Evolutionary conservation across 805 yeast genomes (phyloP).

Genomic region (Suhomyces sp.): DNA sequence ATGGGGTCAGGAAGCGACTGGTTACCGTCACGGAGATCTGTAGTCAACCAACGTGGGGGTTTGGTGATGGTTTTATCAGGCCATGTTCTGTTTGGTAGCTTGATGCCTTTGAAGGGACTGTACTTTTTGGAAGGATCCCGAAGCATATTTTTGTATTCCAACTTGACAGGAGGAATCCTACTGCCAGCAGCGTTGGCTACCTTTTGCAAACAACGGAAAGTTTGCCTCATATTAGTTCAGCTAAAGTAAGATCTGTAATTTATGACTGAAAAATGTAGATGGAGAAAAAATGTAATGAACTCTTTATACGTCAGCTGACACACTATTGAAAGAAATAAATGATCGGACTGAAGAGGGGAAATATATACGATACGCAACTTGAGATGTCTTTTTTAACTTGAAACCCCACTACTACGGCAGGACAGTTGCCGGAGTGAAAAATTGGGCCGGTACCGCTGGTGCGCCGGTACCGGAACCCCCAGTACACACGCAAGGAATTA

Average conservation of each 20-base stretch:
- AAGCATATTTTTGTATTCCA: constrained; percentile 47
- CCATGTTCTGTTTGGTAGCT: constrained; percentile 66
- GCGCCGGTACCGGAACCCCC: neutral
- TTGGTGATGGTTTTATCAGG: constrained; percentile 62
- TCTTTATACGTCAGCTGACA: neutral
- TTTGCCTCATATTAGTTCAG: constrained; percentile 23
- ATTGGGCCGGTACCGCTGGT: neutral
- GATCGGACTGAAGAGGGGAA: neutral
- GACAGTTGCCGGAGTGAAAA: neutral
- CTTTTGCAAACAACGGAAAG: constrained; percentile 22
- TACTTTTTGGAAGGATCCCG: constrained; percentile 68
- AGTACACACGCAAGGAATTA: no score
- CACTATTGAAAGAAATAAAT: neutral
- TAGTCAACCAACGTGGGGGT: constrained; percentile 79
- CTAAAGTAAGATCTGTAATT: no score
- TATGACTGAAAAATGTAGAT: neutral
- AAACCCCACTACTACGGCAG: neutral
- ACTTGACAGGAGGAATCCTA: constrained; percentile 18
- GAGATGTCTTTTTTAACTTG: neutral
- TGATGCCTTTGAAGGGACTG: constrained; percentile 51
- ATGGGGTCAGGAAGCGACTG: constrained; percentile 82
- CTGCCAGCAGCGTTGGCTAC: constrained; percentile 19
- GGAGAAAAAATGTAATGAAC: neutral
- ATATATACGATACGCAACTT: neutral
- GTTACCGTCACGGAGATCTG: constrained; percentile 79